Conservation (phyloP, 2,329 filamentous ascomycete genomes). For the Dryadomyces sulphureus region DNA sequence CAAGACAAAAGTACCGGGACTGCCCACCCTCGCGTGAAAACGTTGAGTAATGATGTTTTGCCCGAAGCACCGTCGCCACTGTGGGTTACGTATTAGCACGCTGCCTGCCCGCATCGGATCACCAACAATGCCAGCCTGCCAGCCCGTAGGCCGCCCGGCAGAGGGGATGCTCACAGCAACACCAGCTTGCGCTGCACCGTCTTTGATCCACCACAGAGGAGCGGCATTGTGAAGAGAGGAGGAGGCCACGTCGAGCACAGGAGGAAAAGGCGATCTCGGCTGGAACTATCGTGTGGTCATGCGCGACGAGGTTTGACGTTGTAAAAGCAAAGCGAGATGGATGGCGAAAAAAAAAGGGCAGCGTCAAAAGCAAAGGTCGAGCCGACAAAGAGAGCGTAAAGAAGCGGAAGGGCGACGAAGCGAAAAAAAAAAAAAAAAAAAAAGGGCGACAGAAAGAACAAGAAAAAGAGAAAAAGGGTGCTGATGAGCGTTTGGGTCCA, state of each 20-base stretch:
- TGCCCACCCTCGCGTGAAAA: constrained; percentile 89
- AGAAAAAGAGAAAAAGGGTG: neutral
- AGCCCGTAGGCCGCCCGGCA: neutral
- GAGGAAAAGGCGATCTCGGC: neutral
- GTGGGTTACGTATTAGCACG: constrained; percentile 6
- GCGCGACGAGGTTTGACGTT: no score
- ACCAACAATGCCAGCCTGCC: neutral
- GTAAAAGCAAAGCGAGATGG: neutral
- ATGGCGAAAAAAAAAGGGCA: neutral
- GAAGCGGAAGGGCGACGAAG: neutral
- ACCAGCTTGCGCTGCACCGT: constrained; percentile 94
- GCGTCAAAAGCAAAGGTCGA: neutral
- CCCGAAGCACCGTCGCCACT: constrained; percentile 93
- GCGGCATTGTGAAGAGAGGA: constrained; percentile 19
- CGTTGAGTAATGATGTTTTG: constrained; percentile 93
- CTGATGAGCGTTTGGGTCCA: neutral
- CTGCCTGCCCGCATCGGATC: neutral
- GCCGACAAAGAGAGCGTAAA: neutral
- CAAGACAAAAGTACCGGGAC: neutral
- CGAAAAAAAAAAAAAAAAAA: neutral
- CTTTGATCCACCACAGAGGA: constrained; percentile 58
- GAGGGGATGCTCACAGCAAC: constrained; percentile 48
- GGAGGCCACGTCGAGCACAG: neutral
- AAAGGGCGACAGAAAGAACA: neutral
- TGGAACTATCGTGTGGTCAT: no score